These are phyloP conservation scores for Fagopyrum homotropicum DNA, from an alignment of 148 eudicot species.

Conservation along the genomic window DNA sequence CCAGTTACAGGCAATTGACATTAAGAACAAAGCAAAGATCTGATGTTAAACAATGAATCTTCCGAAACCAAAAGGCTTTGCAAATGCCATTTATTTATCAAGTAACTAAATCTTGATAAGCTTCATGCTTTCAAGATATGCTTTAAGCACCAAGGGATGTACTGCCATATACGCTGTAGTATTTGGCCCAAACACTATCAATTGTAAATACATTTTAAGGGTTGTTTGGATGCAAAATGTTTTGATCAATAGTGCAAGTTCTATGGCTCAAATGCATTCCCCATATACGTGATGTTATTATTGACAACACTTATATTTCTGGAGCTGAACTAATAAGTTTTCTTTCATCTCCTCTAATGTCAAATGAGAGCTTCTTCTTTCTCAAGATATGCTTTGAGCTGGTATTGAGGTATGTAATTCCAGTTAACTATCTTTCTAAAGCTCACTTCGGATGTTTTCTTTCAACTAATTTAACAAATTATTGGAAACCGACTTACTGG, in stretches of 20 bases:
- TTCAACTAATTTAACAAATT: not conserved
- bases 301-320: too few species aligned
- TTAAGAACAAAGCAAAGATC: not conserved
- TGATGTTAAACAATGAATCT: not conserved
- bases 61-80: not conserved
- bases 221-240: too few species aligned
- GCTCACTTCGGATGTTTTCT: not conserved
- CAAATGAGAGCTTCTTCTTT: too few species aligned
- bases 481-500: slow-evolving; percentile 27
- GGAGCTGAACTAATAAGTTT: too few species aligned
- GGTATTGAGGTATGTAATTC: too few species aligned
- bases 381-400: too few species aligned
- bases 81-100: not conserved
- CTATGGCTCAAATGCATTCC: too few species aligned
- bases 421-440: not conserved
- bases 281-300: too few species aligned
- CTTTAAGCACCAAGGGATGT: not conserved
- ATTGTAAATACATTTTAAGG: too few species aligned
- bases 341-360: too few species aligned
- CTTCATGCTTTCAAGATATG: not conserved
- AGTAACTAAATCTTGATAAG: not conserved
- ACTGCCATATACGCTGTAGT: not conserved
- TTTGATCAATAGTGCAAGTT: too few species aligned
- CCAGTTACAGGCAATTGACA: not conserved
- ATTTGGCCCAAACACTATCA: not conserved